phyloP scores from a whole-genome alignment of 2,329 filamentous ascomycete genomes.

The Penicillium sp. region DNA sequence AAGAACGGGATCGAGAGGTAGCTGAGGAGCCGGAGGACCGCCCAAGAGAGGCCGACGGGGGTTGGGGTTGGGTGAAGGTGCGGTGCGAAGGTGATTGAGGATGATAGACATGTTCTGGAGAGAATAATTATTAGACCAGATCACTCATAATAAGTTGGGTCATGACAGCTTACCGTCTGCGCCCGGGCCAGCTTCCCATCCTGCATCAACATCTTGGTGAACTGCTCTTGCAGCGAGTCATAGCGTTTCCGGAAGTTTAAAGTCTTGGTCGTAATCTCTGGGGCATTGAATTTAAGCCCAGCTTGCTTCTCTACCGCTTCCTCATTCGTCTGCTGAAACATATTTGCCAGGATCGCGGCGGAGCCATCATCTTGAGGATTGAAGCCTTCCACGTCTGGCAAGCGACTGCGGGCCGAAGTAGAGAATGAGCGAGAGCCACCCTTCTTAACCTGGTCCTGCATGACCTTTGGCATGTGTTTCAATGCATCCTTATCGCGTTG shows the following conservation, averaged over 20 bases:
- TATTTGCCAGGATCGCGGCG: slow-evolving; percentile 31
- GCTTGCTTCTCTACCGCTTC: slow-evolving; percentile 36
- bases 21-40: slow-evolving; percentile 68
- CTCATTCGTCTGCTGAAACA: slow-evolving; percentile 34
- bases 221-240: slow-evolving; percentile 74
- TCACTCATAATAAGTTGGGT: neutral
- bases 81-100: slow-evolving; percentile 75
- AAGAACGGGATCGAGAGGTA: slow-evolving; percentile 80
- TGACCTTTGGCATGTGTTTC: slow-evolving; percentile 60
- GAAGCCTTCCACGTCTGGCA: slow-evolving; percentile 27
- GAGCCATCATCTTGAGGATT: slow-evolving; percentile 26
- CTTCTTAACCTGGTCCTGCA: slow-evolving; percentile 54
- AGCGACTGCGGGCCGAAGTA: slow-evolving; percentile 44
- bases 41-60: slow-evolving; percentile 56
- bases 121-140: neutral
- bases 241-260: slow-evolving; percentile 72
- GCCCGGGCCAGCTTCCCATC: slow-evolving; percentile 85
- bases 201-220: slow-evolving; percentile 85
- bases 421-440: slow-evolving; percentile 52
- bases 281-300: slow-evolving; percentile 74
- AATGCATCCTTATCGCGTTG: slow-evolving; percentile 56
- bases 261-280: slow-evolving; percentile 58
- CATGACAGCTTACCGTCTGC: slow-evolving; percentile 61
- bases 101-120: slow-evolving; percentile 74
- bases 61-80: slow-evolving; percentile 70